Base-by-base conservation (phyloP, 2,329 filamentous ascomycete genomes). In the Hymenoscyphus albidus region DNA sequence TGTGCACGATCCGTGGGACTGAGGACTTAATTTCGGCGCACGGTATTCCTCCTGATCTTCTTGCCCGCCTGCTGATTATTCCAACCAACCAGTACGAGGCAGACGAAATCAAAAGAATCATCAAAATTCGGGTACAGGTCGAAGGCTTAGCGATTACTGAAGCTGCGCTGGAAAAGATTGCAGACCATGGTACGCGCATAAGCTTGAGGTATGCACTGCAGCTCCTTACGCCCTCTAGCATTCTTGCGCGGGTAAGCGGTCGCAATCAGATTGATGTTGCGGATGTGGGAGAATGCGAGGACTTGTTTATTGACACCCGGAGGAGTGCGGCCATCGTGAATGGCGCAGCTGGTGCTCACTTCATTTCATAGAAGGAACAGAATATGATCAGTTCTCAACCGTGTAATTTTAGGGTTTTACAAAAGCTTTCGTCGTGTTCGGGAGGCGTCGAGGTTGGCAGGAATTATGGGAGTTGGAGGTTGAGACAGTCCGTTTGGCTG, bases 181-280 rank as follows among this genome's bases (percentile, higher is more conserved):
- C 92, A 54, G 86, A 91, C 74, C 89, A 96, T 72, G 95, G 95
- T 70, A 92, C 92, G 73, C 90, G 89, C 72, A 93, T 97, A 75
- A 96, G 91, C 76, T 78, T 99, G 79, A 83, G 95, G 71, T 99
- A 99, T 80, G 94, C 93, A 71, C 81, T 99, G 76, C 95, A 98
- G 80, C 80, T 99, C 71, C 82, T 99, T 72, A 75, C 77, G 51
- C 72, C 77, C 63, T 76, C 75, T 69, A 88, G 91, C 78, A 96
- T 98, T 78, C 84, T 98, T 73, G 92, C 94, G 65, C 89, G 91
- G 75, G 91, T 95, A 74, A 91, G 89, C 76, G 90, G 90, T 65
- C 87, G 88, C 73, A 84, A 82, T 68, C 88, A 91, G 74, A 93
- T 94, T 73, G 90, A 93, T 73, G 80, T 91, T 64, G 83, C 87